phyloP scores from a whole-genome alignment of 2,329 filamentous ascomycete species.

The Fusarium mexicanum region DNA sequence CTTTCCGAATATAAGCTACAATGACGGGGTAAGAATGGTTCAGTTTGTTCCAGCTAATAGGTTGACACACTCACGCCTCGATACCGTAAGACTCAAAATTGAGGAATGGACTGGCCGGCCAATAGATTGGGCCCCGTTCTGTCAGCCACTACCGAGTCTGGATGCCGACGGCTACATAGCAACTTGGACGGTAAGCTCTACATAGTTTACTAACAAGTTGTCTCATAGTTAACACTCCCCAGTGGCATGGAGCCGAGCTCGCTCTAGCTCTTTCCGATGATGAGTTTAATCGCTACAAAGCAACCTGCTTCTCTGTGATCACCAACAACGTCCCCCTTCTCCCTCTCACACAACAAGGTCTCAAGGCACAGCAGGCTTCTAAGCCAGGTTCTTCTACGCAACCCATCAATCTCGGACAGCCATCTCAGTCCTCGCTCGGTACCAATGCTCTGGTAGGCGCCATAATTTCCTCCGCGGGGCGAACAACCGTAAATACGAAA shows the following conservation, averaged over 20 bases:
- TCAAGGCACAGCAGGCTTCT: accelerated
- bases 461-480: accelerated
- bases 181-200: background rate
- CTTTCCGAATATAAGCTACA: accelerated
- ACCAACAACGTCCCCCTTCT: background rate
- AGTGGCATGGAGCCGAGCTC: no score
- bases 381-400: background rate
- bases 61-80: accelerated
- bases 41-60: background rate
- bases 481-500: background rate
- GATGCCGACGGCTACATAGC: accelerated
- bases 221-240: no score
- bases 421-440: background rate
- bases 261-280: background rate
- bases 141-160: accelerated
- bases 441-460: accelerated
- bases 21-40: background rate
- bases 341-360: background rate
- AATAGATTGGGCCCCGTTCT: background rate
- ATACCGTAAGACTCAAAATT: accelerated
- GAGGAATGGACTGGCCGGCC: background rate
- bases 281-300: background rate
- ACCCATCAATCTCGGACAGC: accelerated
- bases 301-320: background rate
- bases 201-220: no score